These are phyloP conservation scores for Zizania latifolia DNA, from an alignment of 176 grass and related monocot species.

Conservation along the genomic window DNA sequence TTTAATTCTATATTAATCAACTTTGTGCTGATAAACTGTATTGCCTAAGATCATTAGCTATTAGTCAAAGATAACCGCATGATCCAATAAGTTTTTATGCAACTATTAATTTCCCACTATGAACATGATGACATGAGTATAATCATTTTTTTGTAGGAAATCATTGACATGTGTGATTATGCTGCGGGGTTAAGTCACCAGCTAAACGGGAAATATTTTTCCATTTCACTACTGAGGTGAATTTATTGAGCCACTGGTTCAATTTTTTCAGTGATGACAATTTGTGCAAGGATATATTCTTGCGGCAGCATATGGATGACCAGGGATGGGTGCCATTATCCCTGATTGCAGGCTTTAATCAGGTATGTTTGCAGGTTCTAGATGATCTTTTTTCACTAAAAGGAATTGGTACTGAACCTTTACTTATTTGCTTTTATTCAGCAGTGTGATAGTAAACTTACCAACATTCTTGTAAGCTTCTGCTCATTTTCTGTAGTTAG, in stretches of 20 bases:
- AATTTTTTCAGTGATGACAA: slow-evolving; percentile 59
- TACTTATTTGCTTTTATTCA: slow-evolving; percentile 17
- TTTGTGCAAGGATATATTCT: slow-evolving; percentile 78
- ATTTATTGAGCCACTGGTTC: slow-evolving; percentile 10
- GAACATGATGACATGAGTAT: neutral
- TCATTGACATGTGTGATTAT: slow-evolving; percentile 99
- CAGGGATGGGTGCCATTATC: slow-evolving; percentile 88
- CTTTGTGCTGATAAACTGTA: neutral
- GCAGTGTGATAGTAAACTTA: neutral
- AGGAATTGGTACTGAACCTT: too few species aligned
- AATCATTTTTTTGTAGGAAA: slow-evolving; percentile 60
- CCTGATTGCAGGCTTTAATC: slow-evolving; percentile 67
- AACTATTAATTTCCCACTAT: neutral
- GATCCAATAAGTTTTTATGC: neutral
- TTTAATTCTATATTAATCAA: neutral
- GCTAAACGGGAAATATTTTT: slow-evolving; percentile 31
- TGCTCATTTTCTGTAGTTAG: neutral
- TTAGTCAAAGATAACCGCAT: neutral
- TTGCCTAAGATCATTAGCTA: neutral
- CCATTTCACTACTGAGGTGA: neutral
- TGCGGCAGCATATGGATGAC: slow-evolving; percentile 79
- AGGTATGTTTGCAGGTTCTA: too few species aligned
- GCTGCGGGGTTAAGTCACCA: slow-evolving; percentile 96
- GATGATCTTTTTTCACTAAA: neutral
- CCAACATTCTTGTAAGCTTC: neutral